These are phyloP conservation scores for Meredithiella fracta DNA, from an alignment of 2,329 filamentous ascomycete genomes.

Conservation along the genomic window DNA sequence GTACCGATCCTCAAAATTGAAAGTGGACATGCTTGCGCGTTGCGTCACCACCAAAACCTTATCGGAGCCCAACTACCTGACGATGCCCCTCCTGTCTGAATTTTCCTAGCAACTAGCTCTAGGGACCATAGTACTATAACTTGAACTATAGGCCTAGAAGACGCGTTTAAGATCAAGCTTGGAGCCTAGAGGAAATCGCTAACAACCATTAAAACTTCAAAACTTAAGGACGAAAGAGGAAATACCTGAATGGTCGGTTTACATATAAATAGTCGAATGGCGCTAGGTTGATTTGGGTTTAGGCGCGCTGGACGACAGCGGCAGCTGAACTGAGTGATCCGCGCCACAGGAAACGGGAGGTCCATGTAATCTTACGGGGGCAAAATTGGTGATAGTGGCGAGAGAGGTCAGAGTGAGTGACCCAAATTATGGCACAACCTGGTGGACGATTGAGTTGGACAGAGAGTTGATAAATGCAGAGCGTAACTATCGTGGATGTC, in stretches of 20 bases:
- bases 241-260: neutral
- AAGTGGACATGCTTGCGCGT: neutral
- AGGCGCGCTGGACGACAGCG: neutral
- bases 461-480: no score
- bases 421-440: neutral
- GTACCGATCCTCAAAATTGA: slow-evolving; percentile 2
- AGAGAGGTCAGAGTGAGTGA: neutral
- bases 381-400: neutral
- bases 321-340: neutral
- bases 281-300: neutral
- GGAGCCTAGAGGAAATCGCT: neutral
- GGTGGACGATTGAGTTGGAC: no score
- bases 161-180: no score
- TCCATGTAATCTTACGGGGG: neutral
- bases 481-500: no score
- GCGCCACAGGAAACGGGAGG: neutral
- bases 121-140: neutral
- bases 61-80: neutral
- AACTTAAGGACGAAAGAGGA: neutral
- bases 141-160: neutral
- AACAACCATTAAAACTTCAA: no score
- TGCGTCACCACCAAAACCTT: neutral
- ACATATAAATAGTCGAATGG: neutral
- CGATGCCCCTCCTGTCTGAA: neutral
- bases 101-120: neutral